Conservation (phyloP, 495 filamentous ascomycete species). For the Umbilicaria muhlenbergii region DNA sequence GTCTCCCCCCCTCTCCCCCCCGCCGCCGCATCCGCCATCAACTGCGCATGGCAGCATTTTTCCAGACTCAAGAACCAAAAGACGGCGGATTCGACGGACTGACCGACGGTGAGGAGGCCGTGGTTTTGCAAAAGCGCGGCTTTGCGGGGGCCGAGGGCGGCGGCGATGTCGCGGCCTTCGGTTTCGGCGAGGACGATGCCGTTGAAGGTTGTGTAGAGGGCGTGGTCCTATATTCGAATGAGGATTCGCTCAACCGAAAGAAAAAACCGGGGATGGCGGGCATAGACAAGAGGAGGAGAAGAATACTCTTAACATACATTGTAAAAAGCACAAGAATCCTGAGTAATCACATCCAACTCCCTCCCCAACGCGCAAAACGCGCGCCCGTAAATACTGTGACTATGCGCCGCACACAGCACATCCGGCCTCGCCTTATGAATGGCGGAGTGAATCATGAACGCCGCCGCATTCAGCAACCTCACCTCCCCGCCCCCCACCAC, state of each 20-base stretch:
- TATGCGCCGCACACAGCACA: slow-evolving; percentile 56
- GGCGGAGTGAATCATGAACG: slow-evolving; percentile 51
- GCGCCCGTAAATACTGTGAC: slow-evolving; percentile 55
- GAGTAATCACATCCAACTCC: slow-evolving; percentile 54
- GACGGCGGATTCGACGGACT: slow-evolving; percentile 40
- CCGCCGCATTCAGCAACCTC: slow-evolving; percentile 49
- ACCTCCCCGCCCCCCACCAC: slow-evolving; percentile 52
- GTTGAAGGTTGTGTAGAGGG: slow-evolving; percentile 49
- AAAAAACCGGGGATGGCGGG: background rate
- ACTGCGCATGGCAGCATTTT: slow-evolving; percentile 60
- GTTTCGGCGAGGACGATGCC: slow-evolving; percentile 57
- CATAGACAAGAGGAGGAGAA: background rate
- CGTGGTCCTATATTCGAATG: slow-evolving; percentile 35
- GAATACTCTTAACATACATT: slow-evolving; percentile 27
- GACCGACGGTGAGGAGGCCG: slow-evolving; percentile 40
- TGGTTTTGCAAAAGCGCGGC: slow-evolving; percentile 60
- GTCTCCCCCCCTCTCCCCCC: slow-evolving; percentile 45
- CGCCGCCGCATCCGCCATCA: slow-evolving; percentile 63
- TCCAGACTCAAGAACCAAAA: slow-evolving; percentile 68
- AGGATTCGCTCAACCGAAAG: background rate
- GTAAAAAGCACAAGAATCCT: slow-evolving; percentile 56
- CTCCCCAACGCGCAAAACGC: slow-evolving; percentile 52
- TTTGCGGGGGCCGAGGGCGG: slow-evolving; percentile 48
- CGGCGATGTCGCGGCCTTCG: slow-evolving; percentile 54
- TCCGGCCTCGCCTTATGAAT: slow-evolving; percentile 59